These are phyloP conservation scores for Barnettozyma pratensis DNA, from an alignment of 805 yeast genomes.

Conservation along the genomic window DNA sequence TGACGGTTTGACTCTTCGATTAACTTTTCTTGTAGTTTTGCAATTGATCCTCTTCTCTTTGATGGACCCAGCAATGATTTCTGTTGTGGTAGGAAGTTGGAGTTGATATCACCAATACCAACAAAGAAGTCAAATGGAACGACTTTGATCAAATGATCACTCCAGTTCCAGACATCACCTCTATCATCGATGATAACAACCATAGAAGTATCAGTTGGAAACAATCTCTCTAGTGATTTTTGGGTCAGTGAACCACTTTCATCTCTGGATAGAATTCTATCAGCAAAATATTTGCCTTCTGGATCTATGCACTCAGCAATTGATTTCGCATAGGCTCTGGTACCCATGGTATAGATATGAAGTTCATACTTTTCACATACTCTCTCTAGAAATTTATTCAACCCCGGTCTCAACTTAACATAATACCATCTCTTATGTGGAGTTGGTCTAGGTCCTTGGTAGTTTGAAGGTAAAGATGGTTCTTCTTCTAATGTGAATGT, in stretches of 20 bases:
- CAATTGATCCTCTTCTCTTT: constrained; percentile 53
- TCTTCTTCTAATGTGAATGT: constrained; percentile 78
- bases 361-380: constrained; percentile 70
- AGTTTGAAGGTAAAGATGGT: constrained; percentile 48
- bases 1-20: constrained; percentile 14
- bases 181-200: constrained; percentile 95
- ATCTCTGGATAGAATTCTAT: constrained; percentile 85
- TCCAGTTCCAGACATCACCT: constrained; percentile 99
- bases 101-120: constrained; percentile 96
- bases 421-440: constrained; percentile 71
- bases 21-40: constrained; percentile 44
- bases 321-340: constrained; percentile 85
- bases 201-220: constrained; percentile 95
- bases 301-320: constrained; percentile 93
- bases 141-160: constrained; percentile 82
- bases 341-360: constrained; percentile 98
- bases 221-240: constrained; percentile 79
- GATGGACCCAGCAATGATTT: constrained; percentile 55
- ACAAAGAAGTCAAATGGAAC: constrained; percentile 95
- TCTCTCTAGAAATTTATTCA: constrained; percentile 62
- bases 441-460: constrained; percentile 56
- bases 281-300: constrained; percentile 78
- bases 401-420: constrained; percentile 88
- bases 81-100: constrained; percentile 84
- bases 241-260: constrained; percentile 92